A percentile compares a stretch with the other conserved stretches of the same genome.
These are phyloP conservation scores for Naegleria lovaniensis DNA, from an alignment of 208 protist genomes.

Conservation along the genomic window DNA sequence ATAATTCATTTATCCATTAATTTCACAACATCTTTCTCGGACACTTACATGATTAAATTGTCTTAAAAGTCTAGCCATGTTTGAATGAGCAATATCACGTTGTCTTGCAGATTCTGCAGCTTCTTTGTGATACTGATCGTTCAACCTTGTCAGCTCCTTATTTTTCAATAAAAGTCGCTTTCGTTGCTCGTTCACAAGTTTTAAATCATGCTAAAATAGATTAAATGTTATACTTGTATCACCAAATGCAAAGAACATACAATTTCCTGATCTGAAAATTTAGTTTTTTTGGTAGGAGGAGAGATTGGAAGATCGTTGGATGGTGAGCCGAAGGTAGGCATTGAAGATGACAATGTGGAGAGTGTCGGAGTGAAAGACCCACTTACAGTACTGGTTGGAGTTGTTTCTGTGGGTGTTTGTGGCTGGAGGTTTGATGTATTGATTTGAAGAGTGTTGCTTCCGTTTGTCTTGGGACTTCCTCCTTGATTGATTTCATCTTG, in stretches of 20 bases:
- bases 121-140: neutral
- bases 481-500: neutral
- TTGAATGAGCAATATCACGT: neutral
- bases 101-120: neutral
- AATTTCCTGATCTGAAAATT: neutral
- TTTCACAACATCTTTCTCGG: neutral
- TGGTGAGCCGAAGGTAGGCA: neutral
- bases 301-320: neutral
- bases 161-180: neutral
- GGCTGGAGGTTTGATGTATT: neutral
- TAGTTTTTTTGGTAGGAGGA: neutral
- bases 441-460: neutral
- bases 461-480: neutral
- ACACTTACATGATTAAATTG: slow-evolving; percentile 11
- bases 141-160: neutral
- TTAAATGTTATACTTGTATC: neutral
- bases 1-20: neutral
- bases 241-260: neutral
- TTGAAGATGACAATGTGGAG: neutral
- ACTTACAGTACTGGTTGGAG: neutral
- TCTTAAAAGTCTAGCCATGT: neutral
- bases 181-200: neutral
- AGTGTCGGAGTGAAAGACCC: neutral
- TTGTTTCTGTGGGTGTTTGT: neutral
- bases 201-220: neutral